Conservation (phyloP, 2,329 filamentous ascomycete genomes). For the Lasiodiplodia hormozganensis region DNA sequence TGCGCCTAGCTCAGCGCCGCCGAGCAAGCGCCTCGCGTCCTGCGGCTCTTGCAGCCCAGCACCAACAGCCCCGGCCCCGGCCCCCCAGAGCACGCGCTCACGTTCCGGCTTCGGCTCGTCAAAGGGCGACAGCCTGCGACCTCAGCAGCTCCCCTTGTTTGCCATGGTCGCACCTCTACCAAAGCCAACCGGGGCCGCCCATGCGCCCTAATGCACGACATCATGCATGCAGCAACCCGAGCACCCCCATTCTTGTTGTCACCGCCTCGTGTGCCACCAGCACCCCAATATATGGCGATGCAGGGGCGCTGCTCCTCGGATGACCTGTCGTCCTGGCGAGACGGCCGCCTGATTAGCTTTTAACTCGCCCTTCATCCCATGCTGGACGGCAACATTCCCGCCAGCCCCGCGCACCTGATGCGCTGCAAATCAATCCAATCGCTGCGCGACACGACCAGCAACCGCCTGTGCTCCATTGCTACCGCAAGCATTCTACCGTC, state of each 20-base stretch:
- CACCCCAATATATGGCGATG: constrained; percentile 22
- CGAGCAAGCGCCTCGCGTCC: constrained; percentile 25
- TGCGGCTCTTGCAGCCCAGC: constrained; percentile 26
- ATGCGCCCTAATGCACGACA: constrained; percentile 29
- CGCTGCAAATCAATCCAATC: constrained; percentile 8
- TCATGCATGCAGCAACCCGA: constrained; percentile 26
- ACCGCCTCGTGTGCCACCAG: constrained; percentile 21
- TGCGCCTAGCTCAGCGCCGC: constrained; percentile 19
- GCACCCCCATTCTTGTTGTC: constrained; percentile 12
- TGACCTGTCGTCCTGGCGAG: constrained; percentile 14
- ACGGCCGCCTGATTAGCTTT: constrained; percentile 15
- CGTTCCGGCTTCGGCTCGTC: constrained; percentile 13
- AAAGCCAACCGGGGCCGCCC: constrained; percentile 8
- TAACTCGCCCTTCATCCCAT: background rate
- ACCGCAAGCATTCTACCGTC: constrained; percentile 22
- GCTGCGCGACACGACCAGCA: constrained; percentile 17
- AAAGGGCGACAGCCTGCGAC: background rate
- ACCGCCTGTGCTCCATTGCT: constrained; percentile 16
- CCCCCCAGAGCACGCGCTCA: constrained; percentile 18
- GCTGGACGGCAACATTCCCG: constrained; percentile 15
- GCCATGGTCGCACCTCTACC: constrained; percentile 14
- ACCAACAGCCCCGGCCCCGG: constrained; percentile 6
- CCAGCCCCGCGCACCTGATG: constrained; percentile 9
- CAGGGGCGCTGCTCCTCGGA: constrained; percentile 20
- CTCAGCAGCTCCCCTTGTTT: constrained; percentile 5